A percentile compares a stretch with the other conserved stretches of the same genome.
Conservation (phyloP, 176 grass and related monocot genomes). For the Chloris gayana region DNA sequence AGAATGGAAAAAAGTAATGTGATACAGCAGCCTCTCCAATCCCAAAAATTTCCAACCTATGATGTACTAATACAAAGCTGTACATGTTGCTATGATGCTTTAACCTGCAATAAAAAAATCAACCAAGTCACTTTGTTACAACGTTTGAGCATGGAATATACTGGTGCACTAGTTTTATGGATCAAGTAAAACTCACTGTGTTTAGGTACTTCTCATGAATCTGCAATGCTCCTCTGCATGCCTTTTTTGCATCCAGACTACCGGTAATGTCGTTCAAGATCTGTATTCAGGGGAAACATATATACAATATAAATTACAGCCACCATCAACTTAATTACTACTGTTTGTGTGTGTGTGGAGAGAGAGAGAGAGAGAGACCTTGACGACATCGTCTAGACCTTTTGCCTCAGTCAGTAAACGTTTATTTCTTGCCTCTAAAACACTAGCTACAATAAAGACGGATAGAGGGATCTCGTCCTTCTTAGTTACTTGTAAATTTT, state of each 20-base stretch:
- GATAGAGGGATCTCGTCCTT: conserved; percentile 64
- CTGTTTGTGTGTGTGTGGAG: background rate
- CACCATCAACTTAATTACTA: background rate
- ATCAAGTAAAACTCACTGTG: conserved; percentile 48
- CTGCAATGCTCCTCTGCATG: conserved; percentile 78
- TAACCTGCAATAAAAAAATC: conserved; percentile 54
- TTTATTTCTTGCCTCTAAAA: conserved; percentile 82
- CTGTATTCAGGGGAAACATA: conserved; percentile 47
- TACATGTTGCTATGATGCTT: conserved; percentile 51
- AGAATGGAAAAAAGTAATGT: conserved; percentile 2
- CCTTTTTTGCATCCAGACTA: conserved; percentile 89
- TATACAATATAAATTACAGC: conserved; percentile 40
- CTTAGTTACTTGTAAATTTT: conserved; percentile 51
- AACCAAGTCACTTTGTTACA: conserved; percentile 9
- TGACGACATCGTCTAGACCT: conserved; percentile 95
- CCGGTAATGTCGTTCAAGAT: conserved; percentile 95
- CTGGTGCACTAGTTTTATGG: background rate
- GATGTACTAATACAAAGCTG: conserved; percentile 24
- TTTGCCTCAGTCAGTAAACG: conserved; percentile 73
- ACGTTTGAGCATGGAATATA: background rate
- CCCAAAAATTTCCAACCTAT: background rate
- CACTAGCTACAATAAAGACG: conserved; percentile 88
- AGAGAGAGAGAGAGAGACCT: conserved; percentile 56
- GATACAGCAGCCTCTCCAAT: conserved; percentile 20
- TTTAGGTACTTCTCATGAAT: conserved; percentile 86